Evolutionary conservation across 345 rosid species (phyloP).

Genomic region (Boechera divaricarpa): DNA sequence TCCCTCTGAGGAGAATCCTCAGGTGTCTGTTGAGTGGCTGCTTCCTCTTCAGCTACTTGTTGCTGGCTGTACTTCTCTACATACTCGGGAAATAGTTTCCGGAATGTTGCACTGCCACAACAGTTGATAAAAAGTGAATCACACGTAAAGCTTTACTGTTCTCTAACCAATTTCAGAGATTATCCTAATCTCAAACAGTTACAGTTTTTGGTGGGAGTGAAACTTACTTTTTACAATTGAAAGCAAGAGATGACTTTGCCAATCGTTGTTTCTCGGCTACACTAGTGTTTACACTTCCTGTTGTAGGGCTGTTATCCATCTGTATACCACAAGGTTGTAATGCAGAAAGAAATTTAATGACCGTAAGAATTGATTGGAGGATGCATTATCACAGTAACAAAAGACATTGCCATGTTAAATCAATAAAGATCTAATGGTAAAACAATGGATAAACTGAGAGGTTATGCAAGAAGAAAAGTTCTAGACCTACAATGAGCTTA

Average conservation of each 20-base stretch:
- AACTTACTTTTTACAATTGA: slow-evolving; percentile 90
- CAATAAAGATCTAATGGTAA: background rate
- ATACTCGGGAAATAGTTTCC: slow-evolving; percentile 86
- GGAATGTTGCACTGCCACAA: slow-evolving; percentile 52
- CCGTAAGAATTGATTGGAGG: background rate
- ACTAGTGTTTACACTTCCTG: slow-evolving; percentile 82
- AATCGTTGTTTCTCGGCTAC: slow-evolving; percentile 71
- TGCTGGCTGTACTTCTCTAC: slow-evolving; percentile 69
- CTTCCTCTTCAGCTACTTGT: slow-evolving; percentile 56
- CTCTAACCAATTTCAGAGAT: background rate
- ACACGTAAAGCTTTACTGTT: background rate
- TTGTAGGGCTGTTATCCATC: slow-evolving; percentile 93
- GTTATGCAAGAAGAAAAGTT: background rate
- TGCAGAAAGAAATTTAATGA: background rate
- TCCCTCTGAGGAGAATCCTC: slow-evolving; percentile 49
- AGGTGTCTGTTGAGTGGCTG: slow-evolving; percentile 46
- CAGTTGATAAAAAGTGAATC: background rate
- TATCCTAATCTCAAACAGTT: background rate
- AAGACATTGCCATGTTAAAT: background rate
- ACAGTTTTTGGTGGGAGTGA: background rate
- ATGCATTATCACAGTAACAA: background rate
- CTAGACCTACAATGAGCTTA: background rate
- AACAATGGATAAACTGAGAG: background rate
- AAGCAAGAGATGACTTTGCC: slow-evolving; percentile 84
- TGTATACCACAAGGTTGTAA: slow-evolving; percentile 38